Base-by-base conservation (phyloP, 2,329 filamentous ascomycete genomes). In the Ceratocystis cacaofunesta region DNA sequence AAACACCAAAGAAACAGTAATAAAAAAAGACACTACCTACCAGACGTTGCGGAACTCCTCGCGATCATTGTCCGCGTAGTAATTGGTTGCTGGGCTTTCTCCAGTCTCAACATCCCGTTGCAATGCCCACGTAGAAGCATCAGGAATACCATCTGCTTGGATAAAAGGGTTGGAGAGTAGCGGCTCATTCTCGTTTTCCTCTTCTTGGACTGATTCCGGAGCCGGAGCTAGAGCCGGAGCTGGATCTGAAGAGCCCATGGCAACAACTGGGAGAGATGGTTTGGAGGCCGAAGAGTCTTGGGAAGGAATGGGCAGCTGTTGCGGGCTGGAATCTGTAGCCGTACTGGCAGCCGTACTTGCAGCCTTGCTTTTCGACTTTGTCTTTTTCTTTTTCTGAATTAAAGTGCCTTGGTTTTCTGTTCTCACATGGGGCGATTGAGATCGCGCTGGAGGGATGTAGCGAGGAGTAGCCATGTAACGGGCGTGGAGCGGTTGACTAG, bases 401-500 rank as follows among this genome's bases (percentile, higher is more conserved):
- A 73, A 67, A 5, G 75, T 71, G 8, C 76, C 72, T 15, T 68
- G 60, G 63, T 69, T 15, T 68, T 36, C 30, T 5, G 44, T 15
- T 10, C 12, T 8, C 15, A 58, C 17, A 58, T 58, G 55, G 2
- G 68, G 8, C 69, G 70, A 41, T 70, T 63, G 68, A 52, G 69
- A 70, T 60, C 70, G 70, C 19, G 63, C 32, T 41, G 36, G 60
- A 6, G 63, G 50, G 30, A 67, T 61, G n/a, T 65, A 65, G 6
- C 62, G 65, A n/a, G 65, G 55, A 36, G 62, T 67, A 28, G 65
- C 65, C 65, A 64, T 70, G 68, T 86, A 88, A 68, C 87, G 81
- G 67, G 92, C 87, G 65, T 85, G 81, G 36, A 86, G 80, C 17
- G 90, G 88, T 69, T 90, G 83, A 73, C 79, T 82, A 55, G 81